Conservation (phyloP, 2,329 filamentous ascomycete species). For the Epichloe coenophiala region DNA sequence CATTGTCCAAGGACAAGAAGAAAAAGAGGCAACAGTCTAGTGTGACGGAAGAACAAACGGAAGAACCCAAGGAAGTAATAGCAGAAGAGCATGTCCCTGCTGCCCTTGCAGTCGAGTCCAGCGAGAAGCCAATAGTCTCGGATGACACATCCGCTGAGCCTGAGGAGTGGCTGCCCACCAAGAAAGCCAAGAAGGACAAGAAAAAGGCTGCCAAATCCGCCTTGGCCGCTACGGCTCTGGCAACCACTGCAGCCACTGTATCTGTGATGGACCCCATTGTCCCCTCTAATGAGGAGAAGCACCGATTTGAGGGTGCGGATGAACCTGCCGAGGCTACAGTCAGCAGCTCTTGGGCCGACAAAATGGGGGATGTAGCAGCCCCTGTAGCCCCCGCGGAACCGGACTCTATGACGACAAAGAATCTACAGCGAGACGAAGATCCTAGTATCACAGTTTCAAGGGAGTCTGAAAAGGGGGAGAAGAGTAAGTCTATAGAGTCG, state of each 20-base stretch:
- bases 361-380: constrained; percentile 5
- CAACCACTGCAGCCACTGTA: constrained; percentile 1
- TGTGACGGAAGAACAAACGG: neutral
- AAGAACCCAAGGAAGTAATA: neutral
- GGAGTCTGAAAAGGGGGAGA: constrained; percentile 28
- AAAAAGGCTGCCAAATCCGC: constrained; percentile 22
- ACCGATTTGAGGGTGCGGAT: neutral
- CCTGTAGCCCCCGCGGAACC: neutral
- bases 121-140: neutral
- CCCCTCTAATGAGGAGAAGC: neutral
- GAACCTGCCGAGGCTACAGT: neutral
- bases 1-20: constrained; percentile 17
- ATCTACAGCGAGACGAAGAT: constrained; percentile 8
- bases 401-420: neutral
- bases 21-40: neutral
- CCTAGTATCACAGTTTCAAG: constrained; percentile 24
- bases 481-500: constrained; percentile 5
- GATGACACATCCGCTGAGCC: constrained; percentile 4
- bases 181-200: constrained; percentile 22
- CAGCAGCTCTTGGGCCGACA: constrained; percentile 8
- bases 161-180: constrained; percentile 7
- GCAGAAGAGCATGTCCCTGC: neutral
- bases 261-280: neutral
- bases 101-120: neutral
- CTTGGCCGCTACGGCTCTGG: constrained; percentile 6